Evolutionary conservation across 371 early-diverging fungal genomes (phyloP).

Genomic region (Mucor piriformis): DNA sequence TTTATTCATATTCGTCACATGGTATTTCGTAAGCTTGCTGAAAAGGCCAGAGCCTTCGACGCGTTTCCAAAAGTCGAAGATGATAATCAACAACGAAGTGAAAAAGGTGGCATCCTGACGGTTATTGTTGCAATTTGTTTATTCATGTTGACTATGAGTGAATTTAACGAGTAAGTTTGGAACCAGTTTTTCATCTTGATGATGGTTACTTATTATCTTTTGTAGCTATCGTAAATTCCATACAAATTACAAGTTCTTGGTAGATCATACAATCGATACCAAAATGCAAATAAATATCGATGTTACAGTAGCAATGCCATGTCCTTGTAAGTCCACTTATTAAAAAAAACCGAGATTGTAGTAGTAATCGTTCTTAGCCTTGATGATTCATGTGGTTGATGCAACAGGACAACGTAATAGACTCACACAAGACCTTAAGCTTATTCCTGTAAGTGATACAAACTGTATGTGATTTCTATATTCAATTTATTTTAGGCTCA

Average conservation of each 20-base stretch:
- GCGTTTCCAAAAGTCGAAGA: slow-evolving; percentile 90
- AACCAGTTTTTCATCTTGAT: not conserved
- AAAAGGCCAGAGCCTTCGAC: slow-evolving; percentile 61
- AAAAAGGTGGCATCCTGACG: slow-evolving; percentile 83
- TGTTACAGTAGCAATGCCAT: slow-evolving; percentile 88
- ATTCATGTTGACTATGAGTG: slow-evolving; percentile 64
- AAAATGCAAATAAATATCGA: slow-evolving; percentile 86
- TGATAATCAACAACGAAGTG: slow-evolving; percentile 73
- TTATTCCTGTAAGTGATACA: slow-evolving; percentile 44
- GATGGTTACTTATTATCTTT: not conserved
- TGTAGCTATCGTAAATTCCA: slow-evolving; percentile 53
- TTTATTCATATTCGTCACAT: not conserved
- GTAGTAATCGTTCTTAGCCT: slow-evolving; percentile 9
- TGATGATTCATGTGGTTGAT: slow-evolving; percentile 53
- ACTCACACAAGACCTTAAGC: slow-evolving; percentile 41
- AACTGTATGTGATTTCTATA: not conserved
- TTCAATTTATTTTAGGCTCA: slow-evolving; percentile 34
- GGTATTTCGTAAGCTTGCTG: slow-evolving; percentile 26
- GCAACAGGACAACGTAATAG: slow-evolving; percentile 47
- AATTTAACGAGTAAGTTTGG: slow-evolving; percentile 66
- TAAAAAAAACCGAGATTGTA: not conserved
- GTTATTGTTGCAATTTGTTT: slow-evolving; percentile 69
- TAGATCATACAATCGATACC: slow-evolving; percentile 70
- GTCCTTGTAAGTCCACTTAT: slow-evolving; percentile 59
- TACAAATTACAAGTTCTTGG: slow-evolving; percentile 77